Base-by-base conservation (phyloP, 2,329 filamentous ascomycete species). In the Trichophyton simii region DNA sequence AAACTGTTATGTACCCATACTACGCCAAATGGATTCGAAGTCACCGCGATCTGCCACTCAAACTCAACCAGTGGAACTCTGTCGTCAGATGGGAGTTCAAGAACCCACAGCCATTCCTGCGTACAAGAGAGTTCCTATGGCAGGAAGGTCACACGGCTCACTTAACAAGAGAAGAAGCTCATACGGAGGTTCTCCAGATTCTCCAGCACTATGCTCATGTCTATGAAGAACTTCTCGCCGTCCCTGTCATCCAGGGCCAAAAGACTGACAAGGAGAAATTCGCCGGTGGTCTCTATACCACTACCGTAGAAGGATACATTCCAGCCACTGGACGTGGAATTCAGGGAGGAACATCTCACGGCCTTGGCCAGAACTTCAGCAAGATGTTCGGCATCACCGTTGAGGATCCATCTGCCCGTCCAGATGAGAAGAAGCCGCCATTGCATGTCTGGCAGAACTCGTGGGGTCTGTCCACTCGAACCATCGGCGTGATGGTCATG, bases 201-300 rank as follows among this genome's bases (percentile, higher is more conserved):
- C 83, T 99, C 52, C 91, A 97, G 72, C 85, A 89, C 68, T 99
- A 99, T 71, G 89, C 91, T 50, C 85, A 85, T 66, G 86, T 99
- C 63, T 99, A 97, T 76, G 88, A 96, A 76, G 82, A 99, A 69
- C 83, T 99, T 31, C 85, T 99, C 38, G 94, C 94, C 57, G 90
- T 97, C 48, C 94, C 94, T 38, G 91, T 99, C 11, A 89, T 99
- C 65, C 89, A 91, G 70, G 94, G 94, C 50, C 82, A 82, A 70
- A 99, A 99, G 83, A 99, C 95, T 0, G 91, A 95, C 73, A 96
- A 95, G 71, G 94, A 99, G 79, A 96, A 96, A 78, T 99, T 99
- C 69, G 91, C 94, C 7, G 94, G 94, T 73, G 91, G 91, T 67
- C 87, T 92, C 77, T 99, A 95, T 79, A 97, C 94, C 57, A 95